Conservation (phyloP, 257 asterid genomes). For the Voacanga thouarsii region DNA sequence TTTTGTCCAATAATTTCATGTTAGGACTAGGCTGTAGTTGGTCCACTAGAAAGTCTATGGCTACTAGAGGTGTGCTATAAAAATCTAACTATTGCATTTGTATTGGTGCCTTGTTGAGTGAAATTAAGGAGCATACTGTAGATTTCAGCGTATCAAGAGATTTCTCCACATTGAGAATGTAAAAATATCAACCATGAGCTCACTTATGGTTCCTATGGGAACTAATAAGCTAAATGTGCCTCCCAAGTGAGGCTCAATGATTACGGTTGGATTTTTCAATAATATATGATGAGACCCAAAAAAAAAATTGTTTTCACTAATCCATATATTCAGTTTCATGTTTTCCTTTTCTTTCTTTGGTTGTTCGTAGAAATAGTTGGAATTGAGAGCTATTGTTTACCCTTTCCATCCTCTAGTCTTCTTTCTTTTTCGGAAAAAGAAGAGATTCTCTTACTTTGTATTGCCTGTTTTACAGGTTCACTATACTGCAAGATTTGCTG, state of each 20-base stretch:
- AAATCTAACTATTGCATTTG: not conserved
- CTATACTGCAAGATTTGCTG: conserved; percentile 87
- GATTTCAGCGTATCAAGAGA: not conserved
- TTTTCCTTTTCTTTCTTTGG: not conserved
- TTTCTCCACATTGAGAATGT: not conserved
- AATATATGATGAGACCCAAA: not conserved
- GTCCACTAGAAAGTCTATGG: too few species aligned
- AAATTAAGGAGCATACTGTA: not conserved
- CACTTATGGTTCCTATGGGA: not conserved
- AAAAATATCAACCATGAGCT: not conserved
- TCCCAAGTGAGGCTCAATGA: not conserved
- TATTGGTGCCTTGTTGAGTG: not conserved
- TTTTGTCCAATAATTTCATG: not conserved
- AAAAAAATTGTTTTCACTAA: not conserved
- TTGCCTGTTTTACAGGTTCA: conserved; percentile 49
- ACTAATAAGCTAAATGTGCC: not conserved
- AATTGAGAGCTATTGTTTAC: not conserved
- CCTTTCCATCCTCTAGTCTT: not conserved
- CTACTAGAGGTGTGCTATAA: too few species aligned
- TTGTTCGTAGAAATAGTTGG: not conserved
- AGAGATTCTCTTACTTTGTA: not conserved
- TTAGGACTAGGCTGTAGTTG: too few species aligned
- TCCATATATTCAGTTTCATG: not conserved
- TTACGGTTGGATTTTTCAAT: too few species aligned
- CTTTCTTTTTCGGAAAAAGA: not conserved